Base-by-base conservation (phyloP, 2,329 filamentous ascomycete species). In the Aspergillus novofumigatus region DNA sequence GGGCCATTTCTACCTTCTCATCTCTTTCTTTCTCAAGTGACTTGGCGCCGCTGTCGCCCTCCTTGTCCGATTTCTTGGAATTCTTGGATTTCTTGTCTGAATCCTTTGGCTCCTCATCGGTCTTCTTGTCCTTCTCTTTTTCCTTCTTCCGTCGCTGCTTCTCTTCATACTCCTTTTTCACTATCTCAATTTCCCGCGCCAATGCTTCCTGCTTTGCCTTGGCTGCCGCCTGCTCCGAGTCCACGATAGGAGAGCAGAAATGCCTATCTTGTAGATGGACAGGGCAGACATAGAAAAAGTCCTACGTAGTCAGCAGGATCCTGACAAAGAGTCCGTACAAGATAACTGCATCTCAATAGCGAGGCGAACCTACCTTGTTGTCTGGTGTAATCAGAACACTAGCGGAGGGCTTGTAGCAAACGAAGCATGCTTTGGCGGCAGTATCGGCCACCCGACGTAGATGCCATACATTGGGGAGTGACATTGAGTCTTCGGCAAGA, bases 211-310 rank as follows among this genome's bases (percentile, higher is more conserved):
- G 73, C 57, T 74, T 79, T 45, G 69, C 72, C 53, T 75, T 78
- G 32, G 69, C 72, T 17, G 70, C 75, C 56, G 74, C 73, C 25
- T 71, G 72, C 52, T 77, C 77, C 48, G 72, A 65, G 59, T 80
- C 75, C 41, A 81, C 63, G 42, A 81, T 71, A 3, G 85, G 80
- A 25, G 81, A 81, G 69, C 90, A 93, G 72, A 97, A 97, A 44
- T 88, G 85, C 32, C 80, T 81, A 69, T 97, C 94, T 67, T 89
- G 90, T 8, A 97, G 78, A 74, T 99, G 94, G 32, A 83, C 80
- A 5, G 86, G 81, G 67, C 94, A 99, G 48, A 95, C 84, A 71
- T 95, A 97, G 78, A 99, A 97, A 76, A 92, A 95, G 71, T 96
- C 92, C 85, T 87, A 50, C 17, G 17, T 51, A 23, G 54, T 57